Percentiles rank a stretch among this genome's conserved stretches.
phyloP scores from a whole-genome alignment of 1,284 basidiomycete genomes.

The Taiwanofungus camphoratus region DNA sequence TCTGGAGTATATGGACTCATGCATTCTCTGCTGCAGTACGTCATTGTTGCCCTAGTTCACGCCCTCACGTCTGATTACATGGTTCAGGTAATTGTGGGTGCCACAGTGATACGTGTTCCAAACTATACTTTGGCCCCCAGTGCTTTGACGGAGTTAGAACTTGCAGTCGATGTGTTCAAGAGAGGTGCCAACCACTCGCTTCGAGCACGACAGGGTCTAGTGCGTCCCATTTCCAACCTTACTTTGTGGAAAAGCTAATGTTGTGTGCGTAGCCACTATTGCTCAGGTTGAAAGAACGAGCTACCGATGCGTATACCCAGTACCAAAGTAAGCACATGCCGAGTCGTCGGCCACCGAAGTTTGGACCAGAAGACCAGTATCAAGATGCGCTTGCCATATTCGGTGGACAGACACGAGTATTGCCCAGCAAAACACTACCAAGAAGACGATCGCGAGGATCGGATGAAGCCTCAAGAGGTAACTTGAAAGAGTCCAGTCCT shows the following conservation, averaged over 20 bases:
- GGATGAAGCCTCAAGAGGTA: slow-evolving; percentile 7
- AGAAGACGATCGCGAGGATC: slow-evolving; percentile 10
- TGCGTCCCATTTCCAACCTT: slow-evolving; percentile 16
- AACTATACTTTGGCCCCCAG: slow-evolving; percentile 28
- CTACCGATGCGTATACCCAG: slow-evolving; percentile 22
- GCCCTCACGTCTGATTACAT: background rate
- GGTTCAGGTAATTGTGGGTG: slow-evolving; percentile 33
- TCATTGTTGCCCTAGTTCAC: background rate
- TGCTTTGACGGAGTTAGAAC: slow-evolving; percentile 27
- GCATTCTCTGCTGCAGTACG: slow-evolving; percentile 35
- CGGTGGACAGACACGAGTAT: slow-evolving; percentile 37
- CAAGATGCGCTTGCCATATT: slow-evolving; percentile 63
- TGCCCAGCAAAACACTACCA: slow-evolving; percentile 38
- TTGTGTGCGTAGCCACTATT: slow-evolving; percentile 20
- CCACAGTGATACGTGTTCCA: slow-evolving; percentile 26
- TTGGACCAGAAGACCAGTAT: slow-evolving; percentile 39
- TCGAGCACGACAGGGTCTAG: slow-evolving; percentile 26
- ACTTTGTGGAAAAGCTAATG: background rate
- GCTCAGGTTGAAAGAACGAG: slow-evolving; percentile 23
- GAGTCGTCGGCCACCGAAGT: too few relatives aligned
- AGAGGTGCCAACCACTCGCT: slow-evolving; percentile 22
- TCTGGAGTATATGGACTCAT: slow-evolving; percentile 36
- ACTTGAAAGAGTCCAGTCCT: slow-evolving; percentile 6
- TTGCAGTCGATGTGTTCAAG: slow-evolving; percentile 28
- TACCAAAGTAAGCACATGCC: slow-evolving; percentile 25